A percentile compares a stretch with the other conserved stretches of the same genome.
phyloP scores from a whole-genome alignment of 805 yeast genomes.

The Cyberlindnera lachancei region DNA sequence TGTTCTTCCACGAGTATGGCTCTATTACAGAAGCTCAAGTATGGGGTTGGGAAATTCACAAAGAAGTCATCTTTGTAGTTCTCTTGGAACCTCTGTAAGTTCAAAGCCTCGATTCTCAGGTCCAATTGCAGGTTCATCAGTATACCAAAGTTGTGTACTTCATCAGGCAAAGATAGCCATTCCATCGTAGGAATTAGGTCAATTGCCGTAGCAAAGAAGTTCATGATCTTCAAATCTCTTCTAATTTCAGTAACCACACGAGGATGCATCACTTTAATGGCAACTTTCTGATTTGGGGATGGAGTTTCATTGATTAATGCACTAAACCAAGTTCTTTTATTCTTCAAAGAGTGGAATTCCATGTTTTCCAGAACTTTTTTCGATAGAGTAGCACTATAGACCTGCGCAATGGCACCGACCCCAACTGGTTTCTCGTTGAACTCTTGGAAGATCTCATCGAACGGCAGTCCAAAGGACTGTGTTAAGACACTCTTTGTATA shows the following conservation, averaged over 20 bases:
- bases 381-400: constrained; percentile 65
- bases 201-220: constrained; percentile 62
- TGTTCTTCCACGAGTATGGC: constrained; percentile 80
- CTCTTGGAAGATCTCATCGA: constrained; percentile 73
- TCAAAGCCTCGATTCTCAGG: constrained; percentile 81
- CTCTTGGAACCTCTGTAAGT: constrained; percentile 60
- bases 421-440: constrained; percentile 76
- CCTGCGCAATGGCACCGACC: constrained; percentile 99
- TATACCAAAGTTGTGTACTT: constrained; percentile 78
- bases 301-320: constrained; percentile 12
- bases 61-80: constrained; percentile 55
- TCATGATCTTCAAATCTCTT: constrained; percentile 82
- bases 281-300: constrained; percentile 53
- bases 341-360: constrained; percentile 18
- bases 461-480: constrained; percentile 44
- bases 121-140: constrained; percentile 89
- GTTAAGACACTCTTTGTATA: constrained; percentile 54
- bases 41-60: constrained; percentile 77
- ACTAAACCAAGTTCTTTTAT: constrained; percentile 15
- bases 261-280: constrained; percentile 92
- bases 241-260: constrained; percentile 61
- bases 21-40: constrained; percentile 53
- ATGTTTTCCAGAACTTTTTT: constrained; percentile 33
- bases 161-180: constrained; percentile 93
- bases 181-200: constrained; percentile 89